These are phyloP conservation scores for Fusarium nematophilum DNA, from an alignment of 2,329 filamentous ascomycete species.

Conservation along the genomic window DNA sequence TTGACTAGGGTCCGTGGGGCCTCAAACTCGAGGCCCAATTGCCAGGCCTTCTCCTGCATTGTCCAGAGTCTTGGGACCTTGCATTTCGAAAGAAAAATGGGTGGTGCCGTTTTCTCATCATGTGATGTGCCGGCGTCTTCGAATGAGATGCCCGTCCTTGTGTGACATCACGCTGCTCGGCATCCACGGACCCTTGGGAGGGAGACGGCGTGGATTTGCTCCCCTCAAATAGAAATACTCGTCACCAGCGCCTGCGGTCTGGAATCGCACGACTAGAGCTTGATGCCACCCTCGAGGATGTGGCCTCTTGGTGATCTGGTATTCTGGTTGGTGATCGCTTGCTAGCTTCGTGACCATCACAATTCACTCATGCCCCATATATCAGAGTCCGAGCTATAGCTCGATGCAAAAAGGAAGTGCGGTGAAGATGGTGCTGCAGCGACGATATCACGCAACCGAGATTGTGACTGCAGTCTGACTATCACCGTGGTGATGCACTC, in stretches of 20 bases:
- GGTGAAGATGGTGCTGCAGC: conserved; percentile 11
- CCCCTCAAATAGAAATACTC: conserved; percentile 22
- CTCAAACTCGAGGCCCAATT: conserved; percentile 37
- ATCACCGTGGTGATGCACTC: conserved; percentile 13
- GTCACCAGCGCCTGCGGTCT: conserved; percentile 29
- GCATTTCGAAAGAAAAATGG: neutral
- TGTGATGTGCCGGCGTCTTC: conserved; percentile 33
- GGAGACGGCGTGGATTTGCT: too few species aligned
- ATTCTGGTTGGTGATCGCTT: conserved; percentile 16
- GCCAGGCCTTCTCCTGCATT: conserved; percentile 25
- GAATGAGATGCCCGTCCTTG: conserved; percentile 25
- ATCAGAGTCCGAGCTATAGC: neutral
- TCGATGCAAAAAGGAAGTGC: conserved; percentile 5
- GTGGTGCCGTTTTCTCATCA: conserved; percentile 27
- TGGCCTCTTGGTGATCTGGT: conserved; percentile 29
- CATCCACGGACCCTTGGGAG: conserved; percentile 9
- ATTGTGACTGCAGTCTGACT: neutral
- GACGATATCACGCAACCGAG: too few species aligned
- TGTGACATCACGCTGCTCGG: conserved; percentile 29
- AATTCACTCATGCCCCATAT: conserved; percentile 6
- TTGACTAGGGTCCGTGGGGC: conserved; percentile 7
- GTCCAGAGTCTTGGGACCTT: conserved; percentile 31
- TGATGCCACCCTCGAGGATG: conserved; percentile 21
- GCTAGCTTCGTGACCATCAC: conserved; percentile 24
- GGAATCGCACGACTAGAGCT: conserved; percentile 30